These are phyloP conservation scores for Fusarium buxicola DNA, from an alignment of 2,329 filamentous ascomycete species.

Conservation along the genomic window DNA sequence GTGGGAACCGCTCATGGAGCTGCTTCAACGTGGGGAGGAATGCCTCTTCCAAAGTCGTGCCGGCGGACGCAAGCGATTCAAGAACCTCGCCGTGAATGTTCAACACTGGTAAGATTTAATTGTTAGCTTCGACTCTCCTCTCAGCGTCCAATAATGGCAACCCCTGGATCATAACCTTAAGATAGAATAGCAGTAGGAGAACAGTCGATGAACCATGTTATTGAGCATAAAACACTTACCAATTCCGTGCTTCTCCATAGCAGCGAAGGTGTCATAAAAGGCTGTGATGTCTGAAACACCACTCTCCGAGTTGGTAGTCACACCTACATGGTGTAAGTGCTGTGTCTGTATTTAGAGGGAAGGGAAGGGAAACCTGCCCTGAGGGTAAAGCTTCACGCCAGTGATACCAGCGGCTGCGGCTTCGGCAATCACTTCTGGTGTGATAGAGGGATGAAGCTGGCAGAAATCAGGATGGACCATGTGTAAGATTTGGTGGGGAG, in stretches of 20 bases:
- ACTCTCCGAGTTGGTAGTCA: conserved; percentile 74
- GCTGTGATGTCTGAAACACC: conserved; percentile 77
- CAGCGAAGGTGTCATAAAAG: conserved; percentile 84
- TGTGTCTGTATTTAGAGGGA: neutral
- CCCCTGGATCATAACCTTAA: neutral
- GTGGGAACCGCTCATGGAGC: conserved; percentile 81
- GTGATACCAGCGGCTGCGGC: conserved; percentile 78
- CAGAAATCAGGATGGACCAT: neutral
- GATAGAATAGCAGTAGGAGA: neutral
- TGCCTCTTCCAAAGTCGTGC: conserved; percentile 58
- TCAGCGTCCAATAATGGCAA: neutral
- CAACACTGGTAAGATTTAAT: conserved; percentile 63
- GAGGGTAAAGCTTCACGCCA: conserved; percentile 79
- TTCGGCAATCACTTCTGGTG: conserved; percentile 75
- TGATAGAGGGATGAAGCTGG: conserved; percentile 69
- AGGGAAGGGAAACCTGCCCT: conserved; percentile 46
- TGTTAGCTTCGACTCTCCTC: conserved; percentile 7
- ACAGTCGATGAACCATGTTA: neutral
- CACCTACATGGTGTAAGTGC: conserved; percentile 54
- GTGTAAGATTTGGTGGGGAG: neutral
- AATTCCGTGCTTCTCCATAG: conserved; percentile 86
- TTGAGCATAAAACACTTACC: conserved; percentile 25
- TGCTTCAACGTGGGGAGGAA: conserved; percentile 85
- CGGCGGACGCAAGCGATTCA: conserved; percentile 59
- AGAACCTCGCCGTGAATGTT: conserved; percentile 95